Percentiles rank a stretch among this genome's conserved stretches.
Conservation (phyloP, 441 rosid genomes). For the Populus hybrid region DNA sequence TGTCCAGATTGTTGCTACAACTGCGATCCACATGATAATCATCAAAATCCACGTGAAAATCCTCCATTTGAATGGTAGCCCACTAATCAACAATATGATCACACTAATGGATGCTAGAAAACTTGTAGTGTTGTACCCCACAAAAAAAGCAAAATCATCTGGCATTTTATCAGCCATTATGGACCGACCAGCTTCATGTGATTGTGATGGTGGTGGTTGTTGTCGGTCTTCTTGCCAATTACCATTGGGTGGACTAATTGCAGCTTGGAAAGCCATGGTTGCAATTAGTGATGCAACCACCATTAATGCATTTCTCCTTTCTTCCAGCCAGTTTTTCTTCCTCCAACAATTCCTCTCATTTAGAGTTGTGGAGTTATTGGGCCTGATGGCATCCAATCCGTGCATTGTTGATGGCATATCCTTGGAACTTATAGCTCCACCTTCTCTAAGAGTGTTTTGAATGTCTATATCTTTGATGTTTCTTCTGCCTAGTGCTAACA, state of each 20-base stretch:
- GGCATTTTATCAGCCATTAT: slow-evolving; percentile 11
- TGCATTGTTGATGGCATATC: neutral
- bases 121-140: slow-evolving; percentile 10
- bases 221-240: slow-evolving; percentile 17
- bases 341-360: neutral
- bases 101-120: slow-evolving; percentile 26
- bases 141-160: neutral
- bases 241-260: slow-evolving; percentile 23
- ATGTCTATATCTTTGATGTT: slow-evolving; percentile 22
- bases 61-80: slow-evolving; percentile 19
- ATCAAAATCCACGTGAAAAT: slow-evolving; percentile 20
- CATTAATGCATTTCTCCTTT: slow-evolving; percentile 23
- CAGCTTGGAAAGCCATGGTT: slow-evolving; percentile 28
- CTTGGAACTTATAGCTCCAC: slow-evolving; percentile 3
- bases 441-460: slow-evolving; percentile 10
- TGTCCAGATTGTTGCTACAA: slow-evolving; percentile 9
- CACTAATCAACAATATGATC: slow-evolving; percentile 24
- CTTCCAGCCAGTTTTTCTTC: slow-evolving; percentile 8
- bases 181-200: slow-evolving; percentile 14
- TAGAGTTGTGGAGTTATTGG: neutral
- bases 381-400: neutral
- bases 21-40: slow-evolving; percentile 24
- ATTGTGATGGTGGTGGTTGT: neutral
- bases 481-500: slow-evolving; percentile 12
- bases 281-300: slow-evolving; percentile 33